phyloP scores from a whole-genome alignment of 78 protist genomes.

The Polysphondylium violaceum region DNA sequence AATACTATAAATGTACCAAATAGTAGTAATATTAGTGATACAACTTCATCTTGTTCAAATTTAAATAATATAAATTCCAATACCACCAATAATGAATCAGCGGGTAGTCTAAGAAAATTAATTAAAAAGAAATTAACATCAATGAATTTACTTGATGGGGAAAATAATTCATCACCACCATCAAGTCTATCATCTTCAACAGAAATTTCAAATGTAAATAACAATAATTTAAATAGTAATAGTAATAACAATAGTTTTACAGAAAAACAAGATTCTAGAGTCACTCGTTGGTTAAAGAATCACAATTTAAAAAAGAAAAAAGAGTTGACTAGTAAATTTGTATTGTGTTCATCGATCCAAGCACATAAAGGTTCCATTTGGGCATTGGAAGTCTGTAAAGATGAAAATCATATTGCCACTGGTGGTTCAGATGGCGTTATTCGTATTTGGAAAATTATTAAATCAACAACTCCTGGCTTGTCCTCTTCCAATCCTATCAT shows the following conservation, averaged over 20 bases:
- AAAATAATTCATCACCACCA: not conserved
- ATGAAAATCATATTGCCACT: conserved; percentile 21
- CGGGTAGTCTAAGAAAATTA: conserved; percentile 27
- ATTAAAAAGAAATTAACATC: conserved; percentile 39
- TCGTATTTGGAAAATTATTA: conserved; percentile 22
- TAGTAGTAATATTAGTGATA: too few species aligned
- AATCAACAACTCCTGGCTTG: not conserved
- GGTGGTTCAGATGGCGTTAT: conserved; percentile 50
- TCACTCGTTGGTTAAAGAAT: conserved; percentile 44
- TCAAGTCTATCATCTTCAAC: not conserved
- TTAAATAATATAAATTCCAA: not conserved
- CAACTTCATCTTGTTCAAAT: too few species aligned
- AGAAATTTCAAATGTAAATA: not conserved
- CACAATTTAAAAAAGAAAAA: conserved; percentile 40
- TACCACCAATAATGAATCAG: not conserved
- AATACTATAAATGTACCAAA: not conserved
- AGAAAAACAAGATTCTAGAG: conserved; percentile 8
- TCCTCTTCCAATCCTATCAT: not conserved
- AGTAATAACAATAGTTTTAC: not conserved
- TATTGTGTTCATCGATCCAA: not conserved
- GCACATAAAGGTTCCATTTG: conserved; percentile 30
- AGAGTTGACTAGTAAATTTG: not conserved
- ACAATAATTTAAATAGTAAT: not conserved
- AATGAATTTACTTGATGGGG: too few species aligned
- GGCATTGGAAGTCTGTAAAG: not conserved